These are phyloP conservation scores for Triticum urartu DNA, from an alignment of 176 grass and related monocot species.

Conservation along the genomic window DNA sequence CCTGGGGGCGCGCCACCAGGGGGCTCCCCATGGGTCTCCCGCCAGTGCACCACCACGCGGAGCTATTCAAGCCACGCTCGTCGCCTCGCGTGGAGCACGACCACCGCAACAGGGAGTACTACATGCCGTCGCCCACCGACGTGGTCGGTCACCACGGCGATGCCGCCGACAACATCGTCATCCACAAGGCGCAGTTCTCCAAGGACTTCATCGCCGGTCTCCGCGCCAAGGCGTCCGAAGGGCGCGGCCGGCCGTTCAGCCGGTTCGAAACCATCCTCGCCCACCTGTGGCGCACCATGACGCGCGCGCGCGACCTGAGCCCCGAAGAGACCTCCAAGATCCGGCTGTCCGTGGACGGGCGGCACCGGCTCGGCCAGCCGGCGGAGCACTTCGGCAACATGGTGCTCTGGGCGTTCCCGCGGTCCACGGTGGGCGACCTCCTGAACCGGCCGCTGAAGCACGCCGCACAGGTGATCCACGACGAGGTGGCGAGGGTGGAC, in stretches of 20 bases:
- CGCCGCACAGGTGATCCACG: constrained; percentile 59
- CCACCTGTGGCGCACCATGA: constrained; percentile 63
- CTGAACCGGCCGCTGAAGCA: constrained; percentile 39
- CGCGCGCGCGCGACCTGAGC: constrained; percentile 19
- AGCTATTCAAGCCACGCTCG: background rate
- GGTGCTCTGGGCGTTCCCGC: constrained; percentile 69
- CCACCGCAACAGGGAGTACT: constrained; percentile 1
- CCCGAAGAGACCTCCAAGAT: constrained; percentile 24
- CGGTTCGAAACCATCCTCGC: constrained; percentile 61
- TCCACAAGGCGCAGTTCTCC: constrained; percentile 67
- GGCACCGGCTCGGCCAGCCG: constrained; percentile 40
- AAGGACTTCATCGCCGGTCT: constrained; percentile 57
- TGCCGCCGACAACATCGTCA: constrained; percentile 18
- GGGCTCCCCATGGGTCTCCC: background rate
- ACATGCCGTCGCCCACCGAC: background rate
- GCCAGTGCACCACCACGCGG: background rate
- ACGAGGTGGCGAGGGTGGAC: constrained; percentile 53
- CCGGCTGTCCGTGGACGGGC: constrained; percentile 60
- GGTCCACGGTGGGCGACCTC: constrained; percentile 38
- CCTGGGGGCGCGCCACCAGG: background rate
- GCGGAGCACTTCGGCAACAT: constrained; percentile 63
- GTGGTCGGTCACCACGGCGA: background rate
- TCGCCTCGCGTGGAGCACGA: background rate
- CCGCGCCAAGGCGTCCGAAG: constrained; percentile 23
- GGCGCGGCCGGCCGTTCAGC: constrained; percentile 39